A percentile compares a stretch with the other conserved stretches of the same genome.
phyloP scores from a whole-genome alignment of 331 rosid genomes.

The Phaseolus coccineus region DNA sequence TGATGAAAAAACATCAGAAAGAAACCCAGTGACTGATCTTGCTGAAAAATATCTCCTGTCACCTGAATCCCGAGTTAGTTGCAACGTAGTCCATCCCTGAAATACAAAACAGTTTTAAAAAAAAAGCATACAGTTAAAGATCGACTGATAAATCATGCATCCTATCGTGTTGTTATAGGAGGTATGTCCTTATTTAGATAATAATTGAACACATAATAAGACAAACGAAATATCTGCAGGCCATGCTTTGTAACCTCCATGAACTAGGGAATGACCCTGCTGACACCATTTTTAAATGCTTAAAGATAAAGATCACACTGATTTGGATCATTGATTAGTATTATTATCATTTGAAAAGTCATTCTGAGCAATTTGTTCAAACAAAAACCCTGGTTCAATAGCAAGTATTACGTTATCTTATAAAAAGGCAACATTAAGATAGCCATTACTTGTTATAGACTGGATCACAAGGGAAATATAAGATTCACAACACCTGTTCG shows the following conservation, averaged over 20 bases:
- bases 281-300: conserved; percentile 18
- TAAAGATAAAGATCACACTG: conserved; percentile 15
- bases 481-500: conserved; percentile 69
- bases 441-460: not conserved
- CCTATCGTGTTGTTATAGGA: not conserved
- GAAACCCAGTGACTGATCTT: conserved; percentile 96
- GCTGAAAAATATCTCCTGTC: conserved; percentile 81
- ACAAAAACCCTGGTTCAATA: not conserved
- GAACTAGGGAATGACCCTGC: conserved; percentile 6
- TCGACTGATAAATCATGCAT: conserved; percentile 17
- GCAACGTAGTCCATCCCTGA: conserved; percentile 97
- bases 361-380: conserved; percentile 5
- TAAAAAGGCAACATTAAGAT: conserved; percentile 28
- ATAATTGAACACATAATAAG: not conserved
- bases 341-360: conserved; percentile 9
- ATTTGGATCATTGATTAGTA: conserved; percentile 1
- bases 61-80: conserved; percentile 75
- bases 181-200: not conserved
- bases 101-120: conserved; percentile 43
- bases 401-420: conserved; percentile 1
- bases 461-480: conserved; percentile 34
- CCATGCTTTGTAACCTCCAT: conserved; percentile 16
- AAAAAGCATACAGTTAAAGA: not conserved
- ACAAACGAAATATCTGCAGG: conserved; percentile 27
- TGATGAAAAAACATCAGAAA: conserved; percentile 82